phyloP scores from a whole-genome alignment of 805 yeast genomes.

The Ogataea wickerhamii region DNA sequence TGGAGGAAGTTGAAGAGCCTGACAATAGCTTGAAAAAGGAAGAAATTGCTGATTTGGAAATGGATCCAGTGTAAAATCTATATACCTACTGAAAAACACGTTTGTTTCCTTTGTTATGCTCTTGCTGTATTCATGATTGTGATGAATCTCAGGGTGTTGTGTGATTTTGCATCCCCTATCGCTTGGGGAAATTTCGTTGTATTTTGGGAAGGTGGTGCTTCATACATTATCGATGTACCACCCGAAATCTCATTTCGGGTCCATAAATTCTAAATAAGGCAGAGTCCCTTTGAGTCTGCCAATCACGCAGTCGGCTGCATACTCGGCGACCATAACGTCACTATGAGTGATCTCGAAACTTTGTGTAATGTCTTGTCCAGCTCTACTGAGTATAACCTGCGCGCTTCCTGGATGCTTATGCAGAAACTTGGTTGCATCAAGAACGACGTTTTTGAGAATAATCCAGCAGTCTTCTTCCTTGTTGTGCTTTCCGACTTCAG shows the following conservation, averaged over 20 bases:
- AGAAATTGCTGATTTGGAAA: not conserved
- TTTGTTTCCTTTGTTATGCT: too few relatives aligned
- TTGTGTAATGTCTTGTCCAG: constrained; percentile 66
- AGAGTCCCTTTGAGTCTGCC: constrained; percentile 48
- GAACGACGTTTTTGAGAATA: constrained; percentile 48
- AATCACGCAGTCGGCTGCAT: constrained; percentile 45
- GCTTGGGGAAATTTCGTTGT: too few relatives aligned
- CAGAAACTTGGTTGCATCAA: constrained; percentile 45
- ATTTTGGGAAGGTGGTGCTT: too few relatives aligned
- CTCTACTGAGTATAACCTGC: constrained; percentile 64
- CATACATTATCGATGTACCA: too few relatives aligned
- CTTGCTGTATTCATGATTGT: too few relatives aligned
- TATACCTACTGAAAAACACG: too few relatives aligned
- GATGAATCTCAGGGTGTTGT: too few relatives aligned
- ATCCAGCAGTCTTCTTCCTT: constrained; percentile 49
- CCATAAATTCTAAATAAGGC: constrained; percentile 37
- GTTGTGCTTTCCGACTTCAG: constrained; percentile 48
- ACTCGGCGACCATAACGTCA: constrained; percentile 49
- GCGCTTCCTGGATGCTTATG: constrained; percentile 70
- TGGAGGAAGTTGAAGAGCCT: not conserved
- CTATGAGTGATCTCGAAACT: constrained; percentile 58
- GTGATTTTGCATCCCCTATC: too few relatives aligned
- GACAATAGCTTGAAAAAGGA: not conserved
- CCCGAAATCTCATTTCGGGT: too few relatives aligned
- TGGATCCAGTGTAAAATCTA: too few relatives aligned